Evolutionary conservation across 2,329 filamentous ascomycete genomes (phyloP).

Genomic region (Tympanopsis confertula): DNA sequence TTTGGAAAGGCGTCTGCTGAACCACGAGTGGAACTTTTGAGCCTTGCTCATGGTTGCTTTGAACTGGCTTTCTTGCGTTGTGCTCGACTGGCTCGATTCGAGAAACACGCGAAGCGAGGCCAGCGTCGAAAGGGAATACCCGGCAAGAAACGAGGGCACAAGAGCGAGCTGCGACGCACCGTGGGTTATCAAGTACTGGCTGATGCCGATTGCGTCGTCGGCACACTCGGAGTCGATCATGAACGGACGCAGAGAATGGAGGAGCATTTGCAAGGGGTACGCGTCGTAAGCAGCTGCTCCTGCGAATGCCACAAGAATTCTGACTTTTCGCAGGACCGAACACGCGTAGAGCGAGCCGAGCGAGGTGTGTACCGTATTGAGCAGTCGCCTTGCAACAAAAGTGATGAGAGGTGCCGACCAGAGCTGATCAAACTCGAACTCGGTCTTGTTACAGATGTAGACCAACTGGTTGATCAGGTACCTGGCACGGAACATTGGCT

Average conservation of each 20-base stretch:
- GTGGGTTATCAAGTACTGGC: slow-evolving; percentile 67
- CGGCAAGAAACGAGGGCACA: slow-evolving; percentile 66
- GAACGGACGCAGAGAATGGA: slow-evolving; percentile 69
- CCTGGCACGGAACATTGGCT: slow-evolving; percentile 74
- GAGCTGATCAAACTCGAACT: slow-evolving; percentile 49
- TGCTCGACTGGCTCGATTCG: slow-evolving; percentile 63
- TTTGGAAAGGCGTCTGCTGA: slow-evolving; percentile 53
- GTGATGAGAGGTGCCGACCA: slow-evolving; percentile 69
- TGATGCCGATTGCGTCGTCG: slow-evolving; percentile 78
- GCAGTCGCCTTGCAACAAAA: slow-evolving; percentile 62
- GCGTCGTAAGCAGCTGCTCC: slow-evolving; percentile 61
- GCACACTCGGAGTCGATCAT: slow-evolving; percentile 77
- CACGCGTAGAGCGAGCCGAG: slow-evolving; percentile 79
- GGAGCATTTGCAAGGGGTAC: slow-evolving; percentile 81
- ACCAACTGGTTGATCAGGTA: slow-evolving; percentile 66
- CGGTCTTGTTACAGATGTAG: slow-evolving; percentile 64
- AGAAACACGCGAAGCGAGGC: slow-evolving; percentile 70
- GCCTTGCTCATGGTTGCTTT: slow-evolving; percentile 66
- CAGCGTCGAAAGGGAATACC: slow-evolving; percentile 68
- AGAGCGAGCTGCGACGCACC: slow-evolving; percentile 54
- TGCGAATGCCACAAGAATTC: slow-evolving; percentile 69
- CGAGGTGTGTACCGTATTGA: slow-evolving; percentile 72
- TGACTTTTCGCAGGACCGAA: slow-evolving; percentile 73
- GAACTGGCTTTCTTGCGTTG: slow-evolving; percentile 76
- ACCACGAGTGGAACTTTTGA: slow-evolving; percentile 67